A percentile compares a stretch with the other conserved stretches of the same genome.
phyloP scores from a whole-genome alignment of 2,329 filamentous ascomycete genomes.

The Apiospora sp. region DNA sequence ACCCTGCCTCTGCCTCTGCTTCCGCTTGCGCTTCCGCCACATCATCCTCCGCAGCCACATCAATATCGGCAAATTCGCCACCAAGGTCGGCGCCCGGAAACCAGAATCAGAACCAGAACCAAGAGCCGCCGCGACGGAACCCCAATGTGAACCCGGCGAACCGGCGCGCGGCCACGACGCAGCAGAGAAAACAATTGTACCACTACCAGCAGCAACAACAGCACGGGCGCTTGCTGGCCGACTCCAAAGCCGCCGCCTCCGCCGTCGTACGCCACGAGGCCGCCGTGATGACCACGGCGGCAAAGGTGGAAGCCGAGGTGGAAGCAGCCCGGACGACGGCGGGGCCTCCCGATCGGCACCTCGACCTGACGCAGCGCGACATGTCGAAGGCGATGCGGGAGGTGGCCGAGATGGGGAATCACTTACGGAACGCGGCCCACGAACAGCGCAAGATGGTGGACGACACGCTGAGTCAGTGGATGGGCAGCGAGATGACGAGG shows the following conservation, averaged over 20 bases:
- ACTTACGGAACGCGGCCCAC: not conserved
- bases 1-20: no score
- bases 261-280: no score
- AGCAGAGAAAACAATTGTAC: not conserved
- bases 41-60: not conserved
- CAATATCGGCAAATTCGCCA: not conserved
- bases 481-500: not conserved
- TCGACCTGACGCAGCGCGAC: not conserved
- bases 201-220: not conserved
- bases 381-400: not conserved
- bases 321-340: not conserved
- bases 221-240: not conserved
- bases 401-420: not conserved
- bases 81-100: not conserved
- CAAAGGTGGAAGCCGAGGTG: not conserved
- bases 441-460: not conserved
- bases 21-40: no score
- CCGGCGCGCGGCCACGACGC: not conserved
- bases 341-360: not conserved
- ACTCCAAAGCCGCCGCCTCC: not conserved
- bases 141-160: no score
- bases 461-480: not conserved
- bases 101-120: not conserved
- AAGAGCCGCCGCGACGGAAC: not conserved
- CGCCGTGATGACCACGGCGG: no score